Evolutionary conservation across 2,329 filamentous ascomycete genomes (phyloP).

Genomic region (Tricladium varicosporioides): DNA sequence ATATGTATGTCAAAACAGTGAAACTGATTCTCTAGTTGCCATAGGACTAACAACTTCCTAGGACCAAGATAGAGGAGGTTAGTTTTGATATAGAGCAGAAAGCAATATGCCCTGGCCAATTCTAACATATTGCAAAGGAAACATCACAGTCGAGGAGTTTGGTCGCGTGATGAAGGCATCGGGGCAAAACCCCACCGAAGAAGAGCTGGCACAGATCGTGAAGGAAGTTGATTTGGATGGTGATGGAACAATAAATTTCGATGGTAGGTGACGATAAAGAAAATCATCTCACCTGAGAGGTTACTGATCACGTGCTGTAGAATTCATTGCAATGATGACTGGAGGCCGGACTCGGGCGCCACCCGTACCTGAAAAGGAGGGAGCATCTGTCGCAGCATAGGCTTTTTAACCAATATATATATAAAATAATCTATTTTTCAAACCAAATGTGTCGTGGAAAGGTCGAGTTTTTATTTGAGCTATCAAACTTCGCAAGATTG

Average conservation of each 20-base stretch:
- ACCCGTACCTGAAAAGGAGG: neutral
- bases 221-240: slow-evolving; percentile 40
- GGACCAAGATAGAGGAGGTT: slow-evolving; percentile 24
- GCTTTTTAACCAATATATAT: no score
- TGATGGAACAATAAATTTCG: slow-evolving; percentile 40
- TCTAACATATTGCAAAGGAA: slow-evolving; percentile 25
- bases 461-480: no score
- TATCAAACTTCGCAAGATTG: no score
- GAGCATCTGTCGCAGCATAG: neutral
- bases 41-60: slow-evolving; percentile 1
- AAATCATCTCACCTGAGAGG: no score
- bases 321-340: slow-evolving; percentile 44
- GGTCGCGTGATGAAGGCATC: slow-evolving; percentile 36
- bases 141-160: slow-evolving; percentile 39
- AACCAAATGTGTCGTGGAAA: no score
- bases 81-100: no score
- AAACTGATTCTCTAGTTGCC: neutral
- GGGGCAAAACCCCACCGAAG: slow-evolving; percentile 33
- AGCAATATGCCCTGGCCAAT: no score
- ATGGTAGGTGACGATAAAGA: slow-evolving; percentile 29
- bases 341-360: slow-evolving; percentile 17
- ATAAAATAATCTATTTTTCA: no score
- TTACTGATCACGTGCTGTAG: slow-evolving; percentile 20
- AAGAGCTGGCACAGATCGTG: slow-evolving; percentile 39
- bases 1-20: slow-evolving; percentile 18